Percentiles rank a stretch among this genome's conserved stretches.
phyloP scores from a whole-genome alignment of 164 flowering plant genomes.

The Liquidambar formosana region DNA sequence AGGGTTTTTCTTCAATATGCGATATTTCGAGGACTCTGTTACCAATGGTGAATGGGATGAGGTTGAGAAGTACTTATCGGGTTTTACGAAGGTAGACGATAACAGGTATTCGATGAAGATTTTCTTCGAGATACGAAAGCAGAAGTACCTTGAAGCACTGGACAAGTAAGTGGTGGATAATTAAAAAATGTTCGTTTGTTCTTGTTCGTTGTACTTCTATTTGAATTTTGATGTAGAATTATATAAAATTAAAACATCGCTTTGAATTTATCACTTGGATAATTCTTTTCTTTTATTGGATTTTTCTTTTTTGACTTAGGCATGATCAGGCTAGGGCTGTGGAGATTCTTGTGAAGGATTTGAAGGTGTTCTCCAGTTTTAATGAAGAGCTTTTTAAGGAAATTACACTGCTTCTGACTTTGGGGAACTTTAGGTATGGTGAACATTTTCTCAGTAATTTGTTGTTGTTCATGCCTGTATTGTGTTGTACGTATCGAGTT shows the following conservation, averaged over 20 bases:
- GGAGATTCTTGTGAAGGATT: constrained; percentile 31
- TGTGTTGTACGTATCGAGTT: neutral
- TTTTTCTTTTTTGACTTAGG: constrained; percentile 9
- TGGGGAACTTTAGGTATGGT: constrained; percentile 35
- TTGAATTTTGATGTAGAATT: neutral
- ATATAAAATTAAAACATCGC: too few species aligned
- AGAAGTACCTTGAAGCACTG: constrained; percentile 55
- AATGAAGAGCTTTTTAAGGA: constrained; percentile 35
- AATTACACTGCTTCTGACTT: constrained; percentile 29
- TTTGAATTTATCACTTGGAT: neutral
- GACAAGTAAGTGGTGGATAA: constrained; percentile 32
- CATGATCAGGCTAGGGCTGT: constrained; percentile 32
- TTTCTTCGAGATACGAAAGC: constrained; percentile 45
- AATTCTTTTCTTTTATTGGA: neutral
- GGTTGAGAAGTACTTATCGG: constrained; percentile 44
- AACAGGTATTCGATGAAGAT: constrained; percentile 38
- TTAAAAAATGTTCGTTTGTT: neutral
- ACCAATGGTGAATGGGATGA: constrained; percentile 42
- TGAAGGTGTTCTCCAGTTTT: constrained; percentile 33
- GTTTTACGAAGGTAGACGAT: constrained; percentile 54
- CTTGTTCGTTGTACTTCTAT: constrained; percentile 1
- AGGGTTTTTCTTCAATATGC: constrained; percentile 37
- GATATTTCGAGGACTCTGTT: constrained; percentile 33
- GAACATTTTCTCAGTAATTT: neutral
- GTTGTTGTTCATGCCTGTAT: neutral